Base-by-base conservation (phyloP, 1,284 basidiomycete species). In the Coniferiporia sulphurascens region DNA sequence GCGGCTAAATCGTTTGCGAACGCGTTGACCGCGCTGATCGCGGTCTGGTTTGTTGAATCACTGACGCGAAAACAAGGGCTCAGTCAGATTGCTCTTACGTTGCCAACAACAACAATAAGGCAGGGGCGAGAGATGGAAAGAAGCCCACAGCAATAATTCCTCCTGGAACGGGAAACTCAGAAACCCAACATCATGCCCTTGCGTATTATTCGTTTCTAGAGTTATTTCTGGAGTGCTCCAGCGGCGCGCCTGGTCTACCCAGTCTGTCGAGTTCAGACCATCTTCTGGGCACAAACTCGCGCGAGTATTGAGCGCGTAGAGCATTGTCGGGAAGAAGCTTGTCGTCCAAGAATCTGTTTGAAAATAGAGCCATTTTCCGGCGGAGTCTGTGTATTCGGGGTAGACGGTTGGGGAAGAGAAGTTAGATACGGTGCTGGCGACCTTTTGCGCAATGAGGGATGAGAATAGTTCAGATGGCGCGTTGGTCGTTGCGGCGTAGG, bases 1-100 rank as follows among this genome's bases (percentile, higher is more conserved):
- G 68, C 70, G 0, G 79, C 79, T 4, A 81, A 70, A 55, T 75
- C 71, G 9, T 62, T 70, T 0, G 80, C 78, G 56, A 81, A 81
- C 17, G 67, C 70, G 41, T 78, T 78, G 36, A 81, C 67, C 1
- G 73, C 75, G 1, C 67, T 70, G 9, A 71, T 73, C 9, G 78
- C 80, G 3, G 80, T 79, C 53, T 72, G 65, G 63, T 81, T 80
- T 10, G 60, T 60, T 1, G 77, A 75, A 59, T 80, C 77, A 48
- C 79, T 81, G 60, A 12, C 38, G 15, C 15, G 32, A 48, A 22
- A 10, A 48, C 27, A 6, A 17, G 17, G 5, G 15, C n/a, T 32
- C 19, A 59, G 35, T 58, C 34, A 49, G 48, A 48, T 51, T 43
- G 5, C 45, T 49, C 22, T 15, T 52, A 27, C 27, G 27, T 27